A percentile compares a stretch with the other conserved stretches of the same genome.
phyloP scores from a whole-genome alignment of 2,329 filamentous ascomycete species.

The Claviceps sp. region DNA sequence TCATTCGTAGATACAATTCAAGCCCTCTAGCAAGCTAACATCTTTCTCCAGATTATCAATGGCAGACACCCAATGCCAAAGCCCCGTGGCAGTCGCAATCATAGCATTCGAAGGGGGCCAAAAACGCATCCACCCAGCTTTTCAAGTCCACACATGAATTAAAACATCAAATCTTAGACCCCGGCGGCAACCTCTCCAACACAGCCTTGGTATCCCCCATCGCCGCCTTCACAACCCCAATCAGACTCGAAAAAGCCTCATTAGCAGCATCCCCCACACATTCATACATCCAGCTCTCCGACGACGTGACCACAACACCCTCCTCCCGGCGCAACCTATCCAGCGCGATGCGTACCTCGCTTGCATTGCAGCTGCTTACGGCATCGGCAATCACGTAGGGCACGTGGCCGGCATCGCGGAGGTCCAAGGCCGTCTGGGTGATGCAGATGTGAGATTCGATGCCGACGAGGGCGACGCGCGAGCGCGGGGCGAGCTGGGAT shows the following conservation, averaged over 20 bases:
- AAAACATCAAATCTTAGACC: constrained; percentile 40
- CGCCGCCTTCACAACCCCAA: constrained; percentile 66
- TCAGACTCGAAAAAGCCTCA: constrained; percentile 58
- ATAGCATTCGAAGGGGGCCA: not conserved
- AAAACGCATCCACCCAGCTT: not conserved
- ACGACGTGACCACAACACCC: constrained; percentile 69
- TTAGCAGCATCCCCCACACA: constrained; percentile 69
- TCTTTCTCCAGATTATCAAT: too few relatives aligned
- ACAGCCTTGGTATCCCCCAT: constrained; percentile 55
- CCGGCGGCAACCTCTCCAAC: constrained; percentile 44
- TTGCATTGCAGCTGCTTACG: constrained; percentile 73
- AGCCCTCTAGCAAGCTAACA: too few relatives aligned
- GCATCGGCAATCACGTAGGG: constrained; percentile 85
- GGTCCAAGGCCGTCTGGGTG: constrained; percentile 78
- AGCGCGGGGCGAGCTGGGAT: constrained; percentile 18
- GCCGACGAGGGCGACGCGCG: constrained; percentile 66
- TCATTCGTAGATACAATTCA: too few relatives aligned
- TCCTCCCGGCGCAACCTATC: constrained; percentile 55
- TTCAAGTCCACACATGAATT: too few relatives aligned
- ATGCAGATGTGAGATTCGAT: constrained; percentile 94
- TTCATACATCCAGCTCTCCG: constrained; percentile 85
- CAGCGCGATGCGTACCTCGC: constrained; percentile 70
- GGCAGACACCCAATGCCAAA: too few relatives aligned
- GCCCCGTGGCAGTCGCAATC: not conserved
- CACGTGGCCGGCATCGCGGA: constrained; percentile 58